Evolutionary conservation across 257 asterid species (phyloP).

Genomic region (Nicotiana benthamiana): DNA sequence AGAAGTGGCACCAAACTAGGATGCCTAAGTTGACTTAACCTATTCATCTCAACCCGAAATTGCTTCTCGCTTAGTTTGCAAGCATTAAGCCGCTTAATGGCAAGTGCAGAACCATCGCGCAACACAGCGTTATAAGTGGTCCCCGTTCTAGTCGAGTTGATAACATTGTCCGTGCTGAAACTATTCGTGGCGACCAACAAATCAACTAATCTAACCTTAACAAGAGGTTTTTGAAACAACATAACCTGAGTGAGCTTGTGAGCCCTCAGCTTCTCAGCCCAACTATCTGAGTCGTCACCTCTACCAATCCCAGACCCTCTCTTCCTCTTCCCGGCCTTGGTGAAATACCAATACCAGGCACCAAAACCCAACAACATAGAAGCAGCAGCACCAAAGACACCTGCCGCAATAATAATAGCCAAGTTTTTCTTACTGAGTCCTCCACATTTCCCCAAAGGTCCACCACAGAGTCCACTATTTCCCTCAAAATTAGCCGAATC

Average conservation of each 20-base stretch:
- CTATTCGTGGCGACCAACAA: slow-evolving; percentile 58
- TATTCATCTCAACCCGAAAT: slow-evolving; percentile 77
- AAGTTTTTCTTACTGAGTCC: slow-evolving; percentile 66
- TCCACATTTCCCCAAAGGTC: slow-evolving; percentile 61
- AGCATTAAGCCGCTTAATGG: slow-evolving; percentile 51
- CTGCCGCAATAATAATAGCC: slow-evolving; percentile 77
- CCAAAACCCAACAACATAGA: slow-evolving; percentile 73
- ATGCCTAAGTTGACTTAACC: slow-evolving; percentile 88
- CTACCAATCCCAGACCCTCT: slow-evolving; percentile 41
- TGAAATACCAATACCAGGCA: slow-evolving; percentile 71
- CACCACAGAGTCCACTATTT: slow-evolving; percentile 68
- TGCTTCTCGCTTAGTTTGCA: slow-evolving; percentile 72
- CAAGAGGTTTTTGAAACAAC: slow-evolving; percentile 80
- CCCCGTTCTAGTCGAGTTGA: slow-evolving; percentile 68
- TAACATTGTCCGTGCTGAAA: slow-evolving; percentile 43
- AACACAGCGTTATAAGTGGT: slow-evolving; percentile 71
- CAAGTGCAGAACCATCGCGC: slow-evolving; percentile 75
- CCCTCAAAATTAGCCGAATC: slow-evolving; percentile 35
- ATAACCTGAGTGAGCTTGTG: slow-evolving; percentile 74
- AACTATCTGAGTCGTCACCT: slow-evolving; percentile 39
- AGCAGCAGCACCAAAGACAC: slow-evolving; percentile 82
- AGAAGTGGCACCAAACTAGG: slow-evolving; percentile 87
- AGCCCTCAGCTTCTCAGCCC: slow-evolving; percentile 60
- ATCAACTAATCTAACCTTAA: slow-evolving; percentile 77
- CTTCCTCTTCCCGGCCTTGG: slow-evolving; percentile 45